Evolutionary conservation across 1,139 yeast genomes (phyloP).

Genomic region (Kodamaea sp.): DNA sequence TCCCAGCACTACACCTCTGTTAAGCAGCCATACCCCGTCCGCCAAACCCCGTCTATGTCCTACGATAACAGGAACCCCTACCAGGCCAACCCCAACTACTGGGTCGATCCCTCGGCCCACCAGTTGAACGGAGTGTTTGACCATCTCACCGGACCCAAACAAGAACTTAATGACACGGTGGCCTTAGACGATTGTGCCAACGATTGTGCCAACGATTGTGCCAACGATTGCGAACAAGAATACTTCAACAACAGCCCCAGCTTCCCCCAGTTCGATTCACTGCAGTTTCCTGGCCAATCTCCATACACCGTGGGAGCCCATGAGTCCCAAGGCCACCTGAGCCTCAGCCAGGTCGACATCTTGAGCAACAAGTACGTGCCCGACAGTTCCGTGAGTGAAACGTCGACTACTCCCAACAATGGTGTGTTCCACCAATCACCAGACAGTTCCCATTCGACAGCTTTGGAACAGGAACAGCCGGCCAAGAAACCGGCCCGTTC

Average conservation of each 20-base stretch:
- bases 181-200: neutral
- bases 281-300: too few species aligned
- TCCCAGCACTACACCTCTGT: too few species aligned
- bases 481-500: neutral
- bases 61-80: neutral
- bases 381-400: slow-evolving; percentile 10
- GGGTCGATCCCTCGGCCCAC: slow-evolving; percentile 2
- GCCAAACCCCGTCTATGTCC: too few species aligned
- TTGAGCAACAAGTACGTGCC: slow-evolving; percentile 5
- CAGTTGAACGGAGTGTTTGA: neutral
- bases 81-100: slow-evolving; percentile 1
- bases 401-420: slow-evolving; percentile 12
- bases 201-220: neutral
- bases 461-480: slow-evolving; percentile 3
- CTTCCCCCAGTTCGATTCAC: slow-evolving; percentile 5
- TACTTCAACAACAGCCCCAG: slow-evolving; percentile 6
- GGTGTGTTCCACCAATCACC: slow-evolving; percentile 11
- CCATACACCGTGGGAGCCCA: too few species aligned
- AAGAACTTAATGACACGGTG: too few species aligned
- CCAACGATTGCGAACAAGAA: slow-evolving; percentile 5
- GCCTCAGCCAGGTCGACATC: slow-evolving; percentile 3
- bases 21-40: too few species aligned
- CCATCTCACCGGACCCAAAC: too few species aligned
- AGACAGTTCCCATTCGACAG: slow-evolving; percentile 10
- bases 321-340: too few species aligned